These are phyloP conservation scores for Breynia disticha DNA, from an alignment of 441 rosid genomes.

Conservation along the genomic window DNA sequence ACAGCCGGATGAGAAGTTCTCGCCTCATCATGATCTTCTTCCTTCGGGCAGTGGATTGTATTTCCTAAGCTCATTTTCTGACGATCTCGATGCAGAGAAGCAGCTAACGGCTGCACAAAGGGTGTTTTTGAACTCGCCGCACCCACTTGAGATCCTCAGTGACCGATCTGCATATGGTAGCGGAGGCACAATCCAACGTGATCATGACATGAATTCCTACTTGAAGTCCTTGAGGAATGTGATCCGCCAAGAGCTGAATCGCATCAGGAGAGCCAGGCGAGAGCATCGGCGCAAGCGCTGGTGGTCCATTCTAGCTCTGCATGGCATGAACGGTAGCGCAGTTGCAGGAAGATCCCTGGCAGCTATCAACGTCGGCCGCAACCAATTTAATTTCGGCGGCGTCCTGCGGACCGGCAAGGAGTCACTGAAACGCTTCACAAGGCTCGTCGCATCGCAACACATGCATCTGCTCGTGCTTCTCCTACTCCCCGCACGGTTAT, in stretches of 20 bases:
- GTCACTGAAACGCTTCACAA: conserved; percentile 55
- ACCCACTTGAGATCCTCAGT: conserved; percentile 84
- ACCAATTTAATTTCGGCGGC: conserved; percentile 47
- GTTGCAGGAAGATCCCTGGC: conserved; percentile 22
- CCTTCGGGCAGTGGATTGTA: conserved; percentile 84
- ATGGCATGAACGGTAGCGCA: conserved; percentile 15
- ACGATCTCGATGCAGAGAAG: conserved; percentile 39
- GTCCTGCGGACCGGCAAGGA: conserved; percentile 52
- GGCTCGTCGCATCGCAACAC: conserved; percentile 69
- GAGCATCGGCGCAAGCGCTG: conserved; percentile 53
- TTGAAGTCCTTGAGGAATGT: conserved; percentile 51
- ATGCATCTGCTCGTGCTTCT: conserved; percentile 48
- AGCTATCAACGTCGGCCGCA: conserved; percentile 20
- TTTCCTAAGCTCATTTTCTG: conserved; percentile 33
- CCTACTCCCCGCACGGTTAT: neutral
- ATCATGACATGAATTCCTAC: conserved; percentile 86
- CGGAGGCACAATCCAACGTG: conserved; percentile 69
- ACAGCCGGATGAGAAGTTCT: conserved; percentile 84
- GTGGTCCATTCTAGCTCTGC: conserved; percentile 54
- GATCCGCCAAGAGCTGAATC: conserved; percentile 61
- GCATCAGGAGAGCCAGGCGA: conserved; percentile 48
- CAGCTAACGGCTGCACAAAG: conserved; percentile 50
- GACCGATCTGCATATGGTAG: conserved; percentile 84
- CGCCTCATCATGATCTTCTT: conserved; percentile 82
- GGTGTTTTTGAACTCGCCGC: conserved; percentile 77